Conservation (phyloP, 228 moss, liverwort and hornwort species). For the Sphagnum magellanicum region DNA sequence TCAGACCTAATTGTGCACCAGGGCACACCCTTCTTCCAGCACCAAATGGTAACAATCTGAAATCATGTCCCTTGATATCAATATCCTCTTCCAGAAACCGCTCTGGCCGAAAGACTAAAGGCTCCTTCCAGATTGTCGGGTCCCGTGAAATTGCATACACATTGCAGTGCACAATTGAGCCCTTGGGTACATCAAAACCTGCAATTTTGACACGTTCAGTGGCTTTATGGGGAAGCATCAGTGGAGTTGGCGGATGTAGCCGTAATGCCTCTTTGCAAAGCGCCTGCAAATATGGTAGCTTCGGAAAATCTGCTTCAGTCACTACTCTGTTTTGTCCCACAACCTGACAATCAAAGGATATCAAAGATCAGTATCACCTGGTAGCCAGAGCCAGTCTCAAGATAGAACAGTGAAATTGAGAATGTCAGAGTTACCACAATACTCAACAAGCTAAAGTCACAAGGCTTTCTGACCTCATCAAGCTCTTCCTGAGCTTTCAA, state of each 20-base stretch:
- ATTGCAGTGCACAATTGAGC: conserved; percentile 76
- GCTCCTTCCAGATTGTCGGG: conserved; percentile 53
- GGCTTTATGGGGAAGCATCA: conserved; percentile 95
- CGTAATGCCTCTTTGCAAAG: conserved; percentile 76
- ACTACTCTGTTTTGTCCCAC: conserved; percentile 61
- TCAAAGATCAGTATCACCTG: too few species aligned
- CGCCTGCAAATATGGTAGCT: conserved; percentile 72
- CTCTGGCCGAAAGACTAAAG: conserved; percentile 64
- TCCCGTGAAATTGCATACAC: conserved; percentile 79
- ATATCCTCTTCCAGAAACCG: conserved; percentile 83
- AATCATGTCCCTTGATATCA: conserved; percentile 87
- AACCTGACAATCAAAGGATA: conserved; percentile 22
- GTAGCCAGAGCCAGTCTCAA: too few species aligned
- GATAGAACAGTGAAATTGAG: too few species aligned
- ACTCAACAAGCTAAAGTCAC: too few species aligned
- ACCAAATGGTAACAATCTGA: conserved; percentile 82
- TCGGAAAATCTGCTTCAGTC: conserved; percentile 55
- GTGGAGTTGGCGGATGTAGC: conserved; percentile 88
- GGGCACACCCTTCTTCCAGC: conserved; percentile 88
- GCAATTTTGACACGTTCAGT: conserved; percentile 39
- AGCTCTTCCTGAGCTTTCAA: conserved; percentile 87
- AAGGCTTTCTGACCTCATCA: conserved; percentile 32
- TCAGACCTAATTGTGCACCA: conserved; percentile 78
- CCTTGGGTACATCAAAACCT: conserved; percentile 78
- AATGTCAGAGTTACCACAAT: too few species aligned